A percentile compares a stretch with the other conserved stretches of the same genome.
Conservation (phyloP, 2,329 filamentous ascomycete species). For the Dactylellina haptotyla region DNA sequence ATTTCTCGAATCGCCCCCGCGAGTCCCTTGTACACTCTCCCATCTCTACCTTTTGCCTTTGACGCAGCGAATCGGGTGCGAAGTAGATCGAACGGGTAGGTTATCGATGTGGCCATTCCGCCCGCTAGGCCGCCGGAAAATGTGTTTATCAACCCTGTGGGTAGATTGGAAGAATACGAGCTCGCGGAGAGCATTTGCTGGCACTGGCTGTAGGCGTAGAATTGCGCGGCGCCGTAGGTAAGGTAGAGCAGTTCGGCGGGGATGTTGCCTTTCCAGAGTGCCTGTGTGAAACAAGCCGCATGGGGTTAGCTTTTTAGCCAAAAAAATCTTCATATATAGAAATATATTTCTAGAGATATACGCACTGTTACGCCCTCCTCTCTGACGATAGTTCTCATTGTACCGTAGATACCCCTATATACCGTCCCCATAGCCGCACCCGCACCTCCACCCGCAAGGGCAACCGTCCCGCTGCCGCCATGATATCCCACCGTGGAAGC, state of each 20-base stretch:
- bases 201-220: slow-evolving; percentile 82
- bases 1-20: slow-evolving; percentile 65
- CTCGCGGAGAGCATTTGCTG: slow-evolving; percentile 64
- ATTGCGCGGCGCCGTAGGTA: slow-evolving; percentile 87
- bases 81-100: slow-evolving; percentile 92
- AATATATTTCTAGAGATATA: slow-evolving; percentile 8
- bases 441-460: background rate
- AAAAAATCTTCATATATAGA: too few relatives aligned
- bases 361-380: slow-evolving; percentile 80
- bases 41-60: background rate
- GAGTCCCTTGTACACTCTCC: slow-evolving; percentile 12
- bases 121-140: slow-evolving; percentile 84
- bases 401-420: slow-evolving; percentile 81
- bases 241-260: slow-evolving; percentile 95
- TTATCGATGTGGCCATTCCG: slow-evolving; percentile 80
- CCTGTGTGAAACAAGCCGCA: too few relatives aligned
- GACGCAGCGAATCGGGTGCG: slow-evolving; percentile 91
- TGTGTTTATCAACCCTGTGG: slow-evolving; percentile 74
- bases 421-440: background rate
- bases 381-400: slow-evolving; percentile 77
- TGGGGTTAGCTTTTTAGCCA: too few relatives aligned
- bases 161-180: slow-evolving; percentile 61
- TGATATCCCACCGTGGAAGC: slow-evolving; percentile 68
- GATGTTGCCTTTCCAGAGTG: slow-evolving; percentile 97
- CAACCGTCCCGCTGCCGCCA: slow-evolving; percentile 62